Evolutionary conservation across 2,329 filamentous ascomycete species (phyloP), one percentile per base, ranked within the genome.

Genomic region (Daldinia eschscholtzii): DNA sequence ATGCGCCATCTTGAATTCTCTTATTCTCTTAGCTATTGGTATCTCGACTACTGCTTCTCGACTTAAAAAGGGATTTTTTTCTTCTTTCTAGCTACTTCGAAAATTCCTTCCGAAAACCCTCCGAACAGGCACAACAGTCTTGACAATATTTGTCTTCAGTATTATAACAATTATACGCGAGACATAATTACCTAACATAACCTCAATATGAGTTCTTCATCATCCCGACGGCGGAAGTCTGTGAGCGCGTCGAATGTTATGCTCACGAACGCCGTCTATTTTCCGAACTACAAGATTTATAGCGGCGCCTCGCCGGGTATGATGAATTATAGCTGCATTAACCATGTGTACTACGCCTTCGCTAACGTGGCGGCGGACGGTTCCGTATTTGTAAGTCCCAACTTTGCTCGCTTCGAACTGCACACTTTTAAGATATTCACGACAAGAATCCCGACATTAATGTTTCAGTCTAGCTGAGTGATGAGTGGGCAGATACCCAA

Each of bases 331-430:
- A 88, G 88, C 72, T 92, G 91, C 75, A 89, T 95, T 75, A 94
- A 91, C 72, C 91, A 93, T 76, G 89, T 94, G 28, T 94, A 94
- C 80, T 95, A 95, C 77, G 92, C 92, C 12, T 94, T 93, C 86
- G 92, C 92, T 65, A 92, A 87, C 80, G 87, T 95, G 48, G 88
- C 88, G 70, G 81, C 86, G 57, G 91, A 94, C 77, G 92, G 93
- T 57, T 88, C 87, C 60, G 88, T 95, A 70, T 92, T 92, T 84
- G 92, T 94, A 81, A 83, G 88, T 84, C 68, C 57, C 56, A 44
- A 57, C n/a, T 37, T 42, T 33, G 48, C n/a, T 61, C 64, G 30
- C 37, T 56, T 56, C 28, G 12, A 57, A n/a, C 53, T 61, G 58
- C 53, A 56, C 42, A 41, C 52, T 55, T 55, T 39, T 57, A 30